phyloP scores from a whole-genome alignment of 352 stramenopile genomes.

The Paralagenidium karlingii region DNA sequence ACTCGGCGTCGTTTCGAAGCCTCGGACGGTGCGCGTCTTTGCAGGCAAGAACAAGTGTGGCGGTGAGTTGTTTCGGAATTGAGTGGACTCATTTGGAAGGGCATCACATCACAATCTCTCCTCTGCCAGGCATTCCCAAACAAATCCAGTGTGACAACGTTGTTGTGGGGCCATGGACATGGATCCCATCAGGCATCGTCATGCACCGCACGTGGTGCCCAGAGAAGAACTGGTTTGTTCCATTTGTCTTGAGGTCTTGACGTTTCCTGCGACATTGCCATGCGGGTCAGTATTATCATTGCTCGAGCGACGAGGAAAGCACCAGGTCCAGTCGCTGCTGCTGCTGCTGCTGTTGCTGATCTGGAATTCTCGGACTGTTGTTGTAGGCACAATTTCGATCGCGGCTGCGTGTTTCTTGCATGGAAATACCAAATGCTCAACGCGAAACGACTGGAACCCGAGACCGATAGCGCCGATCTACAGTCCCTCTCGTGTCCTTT shows the following conservation, averaged over 20 bases:
- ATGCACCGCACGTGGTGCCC: no score
- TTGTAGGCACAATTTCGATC: conserved; percentile 71
- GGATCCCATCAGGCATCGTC: no score
- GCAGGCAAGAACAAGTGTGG: no score
- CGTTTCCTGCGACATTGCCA: conserved; percentile 55
- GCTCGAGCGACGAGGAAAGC: not conserved
- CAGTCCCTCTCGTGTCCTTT: conserved; percentile 39
- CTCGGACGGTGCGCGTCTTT: no score
- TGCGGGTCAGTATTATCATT: conserved; percentile 31
- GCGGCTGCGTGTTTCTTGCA: conserved; percentile 52
- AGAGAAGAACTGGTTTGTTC: no score
- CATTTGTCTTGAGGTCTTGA: conserved; percentile 69
- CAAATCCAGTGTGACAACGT: no score
- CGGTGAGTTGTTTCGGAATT: no score
- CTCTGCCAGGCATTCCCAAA: no score
- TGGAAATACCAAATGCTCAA: conserved; percentile 23
- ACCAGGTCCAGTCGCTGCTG: not conserved
- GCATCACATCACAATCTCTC: no score
- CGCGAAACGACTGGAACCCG: not conserved
- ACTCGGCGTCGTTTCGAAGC: no score
- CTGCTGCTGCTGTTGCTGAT: not conserved
- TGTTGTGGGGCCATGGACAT: no score
- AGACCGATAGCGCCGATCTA: not conserved
- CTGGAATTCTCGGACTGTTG: not conserved
- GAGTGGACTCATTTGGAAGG: no score